Evolutionary conservation across 139 green algal species (phyloP).

Genomic region (Chlamydomonas incerta): DNA sequence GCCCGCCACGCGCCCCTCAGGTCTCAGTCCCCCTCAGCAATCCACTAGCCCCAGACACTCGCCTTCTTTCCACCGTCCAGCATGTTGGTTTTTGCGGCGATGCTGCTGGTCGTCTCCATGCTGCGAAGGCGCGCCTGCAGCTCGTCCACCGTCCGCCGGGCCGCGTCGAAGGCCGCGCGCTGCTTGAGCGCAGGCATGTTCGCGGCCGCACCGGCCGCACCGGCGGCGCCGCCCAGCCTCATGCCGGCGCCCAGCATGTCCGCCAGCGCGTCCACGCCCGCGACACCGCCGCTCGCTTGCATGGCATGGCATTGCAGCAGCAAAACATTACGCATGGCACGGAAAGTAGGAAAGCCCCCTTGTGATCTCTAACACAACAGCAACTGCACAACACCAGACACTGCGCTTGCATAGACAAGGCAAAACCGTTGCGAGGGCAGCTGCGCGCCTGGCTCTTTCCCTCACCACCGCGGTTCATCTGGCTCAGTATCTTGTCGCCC

Average conservation of each 20-base stretch:
- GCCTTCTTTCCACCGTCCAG: conserved; percentile 63
- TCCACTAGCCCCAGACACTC: too few relatives aligned
- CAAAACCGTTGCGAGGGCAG: too few relatives aligned
- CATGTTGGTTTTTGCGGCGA: conserved; percentile 22
- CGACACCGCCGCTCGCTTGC: not conserved
- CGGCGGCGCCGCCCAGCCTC: not conserved
- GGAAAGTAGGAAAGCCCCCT: too few relatives aligned
- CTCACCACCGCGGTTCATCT: not conserved
- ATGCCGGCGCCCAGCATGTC: conserved; percentile 6
- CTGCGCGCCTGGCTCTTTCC: too few relatives aligned
- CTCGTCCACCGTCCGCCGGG: conserved; percentile 8
- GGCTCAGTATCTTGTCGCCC: not conserved
- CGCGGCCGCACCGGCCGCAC: too few relatives aligned
- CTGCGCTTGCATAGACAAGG: too few relatives aligned
- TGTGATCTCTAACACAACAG: too few relatives aligned
- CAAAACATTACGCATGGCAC: too few relatives aligned
- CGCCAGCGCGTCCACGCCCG: not conserved
- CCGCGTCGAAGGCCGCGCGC: not conserved
- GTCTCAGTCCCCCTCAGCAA: too few relatives aligned
- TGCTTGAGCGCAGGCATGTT: not conserved
- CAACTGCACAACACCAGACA: too few relatives aligned
- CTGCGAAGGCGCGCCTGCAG: conserved; percentile 18
- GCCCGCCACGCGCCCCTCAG: not conserved
- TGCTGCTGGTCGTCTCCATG: not conserved
- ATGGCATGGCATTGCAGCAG: too few relatives aligned